phyloP scores from a whole-genome alignment of 352 stramenopile species.

The Phytophthora meadii region DNA sequence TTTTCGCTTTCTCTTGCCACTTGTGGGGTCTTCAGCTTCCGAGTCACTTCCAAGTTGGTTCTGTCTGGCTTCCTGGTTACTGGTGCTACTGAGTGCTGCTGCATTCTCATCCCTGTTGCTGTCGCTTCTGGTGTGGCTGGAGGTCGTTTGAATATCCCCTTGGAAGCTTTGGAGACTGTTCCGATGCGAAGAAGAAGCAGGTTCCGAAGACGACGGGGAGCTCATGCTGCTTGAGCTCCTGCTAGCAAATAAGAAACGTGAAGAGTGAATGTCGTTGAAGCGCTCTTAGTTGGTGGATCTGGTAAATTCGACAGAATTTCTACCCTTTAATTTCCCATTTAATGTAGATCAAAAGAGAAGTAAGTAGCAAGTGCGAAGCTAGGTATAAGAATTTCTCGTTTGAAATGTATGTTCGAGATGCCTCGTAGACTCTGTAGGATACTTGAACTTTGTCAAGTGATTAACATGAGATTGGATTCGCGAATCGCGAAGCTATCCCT shows the following conservation, averaged over 20 bases:
- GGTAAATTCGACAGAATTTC: slow-evolving; percentile 23
- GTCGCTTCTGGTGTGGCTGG: background rate
- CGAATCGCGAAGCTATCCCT: too few species aligned
- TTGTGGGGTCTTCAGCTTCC: slow-evolving; percentile 5
- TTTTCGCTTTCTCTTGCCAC: slow-evolving; percentile 17
- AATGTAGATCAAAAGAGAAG: too few species aligned
- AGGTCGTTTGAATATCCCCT: background rate
- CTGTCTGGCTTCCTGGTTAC: slow-evolving; percentile 8
- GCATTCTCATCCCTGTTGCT: slow-evolving; percentile 20
- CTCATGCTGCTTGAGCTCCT: slow-evolving; percentile 27
- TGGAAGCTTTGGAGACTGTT: background rate
- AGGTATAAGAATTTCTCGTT: too few species aligned
- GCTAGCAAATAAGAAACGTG: background rate
- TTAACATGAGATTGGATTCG: too few species aligned
- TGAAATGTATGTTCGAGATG: too few species aligned
- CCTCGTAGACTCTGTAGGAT: too few species aligned
- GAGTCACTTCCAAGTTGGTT: slow-evolving; percentile 13
- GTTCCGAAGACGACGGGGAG: slow-evolving; percentile 5
- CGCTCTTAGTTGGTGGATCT: slow-evolving; percentile 18
- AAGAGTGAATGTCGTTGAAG: slow-evolving; percentile 44
- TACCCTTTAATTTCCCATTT: too few species aligned
- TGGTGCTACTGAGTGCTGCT: slow-evolving; percentile 5
- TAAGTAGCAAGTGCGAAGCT: too few species aligned
- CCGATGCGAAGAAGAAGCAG: slow-evolving; percentile 1
- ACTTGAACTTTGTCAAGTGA: too few species aligned